These are phyloP conservation scores for Eimeria sp. DNA, from an alignment of 169 alveolate genomes.

Conservation along the genomic window DNA sequence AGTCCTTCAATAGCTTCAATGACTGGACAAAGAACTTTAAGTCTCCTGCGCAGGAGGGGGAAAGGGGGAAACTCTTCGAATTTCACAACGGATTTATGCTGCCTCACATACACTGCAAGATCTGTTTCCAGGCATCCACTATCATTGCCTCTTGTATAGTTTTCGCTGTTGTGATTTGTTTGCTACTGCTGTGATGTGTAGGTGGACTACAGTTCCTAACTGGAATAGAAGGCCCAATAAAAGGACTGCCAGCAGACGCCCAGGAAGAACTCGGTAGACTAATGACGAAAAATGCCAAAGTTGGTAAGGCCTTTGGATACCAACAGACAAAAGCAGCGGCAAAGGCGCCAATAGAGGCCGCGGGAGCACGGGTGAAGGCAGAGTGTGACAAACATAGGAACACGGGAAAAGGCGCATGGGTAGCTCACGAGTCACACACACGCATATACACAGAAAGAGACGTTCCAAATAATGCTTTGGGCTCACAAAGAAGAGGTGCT, in stretches of 20 bases:
- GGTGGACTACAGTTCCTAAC: background rate
- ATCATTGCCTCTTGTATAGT: background rate
- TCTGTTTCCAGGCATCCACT: background rate
- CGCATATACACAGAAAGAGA: background rate
- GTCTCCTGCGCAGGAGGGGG: background rate
- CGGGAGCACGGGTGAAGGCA: no score
- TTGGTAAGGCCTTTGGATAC: background rate
- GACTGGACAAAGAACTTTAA: background rate
- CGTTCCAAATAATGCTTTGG: background rate
- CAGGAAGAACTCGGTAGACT: constrained; percentile 47
- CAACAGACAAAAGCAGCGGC: background rate
- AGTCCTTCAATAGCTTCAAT: background rate
- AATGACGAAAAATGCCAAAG: background rate
- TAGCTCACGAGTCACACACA: no score
- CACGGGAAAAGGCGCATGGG: no score
- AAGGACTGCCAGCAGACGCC: background rate
- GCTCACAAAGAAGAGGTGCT: background rate
- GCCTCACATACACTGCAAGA: background rate
- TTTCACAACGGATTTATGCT: background rate
- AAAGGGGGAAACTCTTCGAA: background rate
- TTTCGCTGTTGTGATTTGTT: background rate
- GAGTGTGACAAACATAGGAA: no score
- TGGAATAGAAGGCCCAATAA: background rate
- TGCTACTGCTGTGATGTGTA: background rate
- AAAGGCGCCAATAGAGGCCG: background rate